Percentiles rank a stretch among this genome's conserved stretches.
Conservation (phyloP, 2,329 filamentous ascomycete genomes). For the Fusarium zealandicum region DNA sequence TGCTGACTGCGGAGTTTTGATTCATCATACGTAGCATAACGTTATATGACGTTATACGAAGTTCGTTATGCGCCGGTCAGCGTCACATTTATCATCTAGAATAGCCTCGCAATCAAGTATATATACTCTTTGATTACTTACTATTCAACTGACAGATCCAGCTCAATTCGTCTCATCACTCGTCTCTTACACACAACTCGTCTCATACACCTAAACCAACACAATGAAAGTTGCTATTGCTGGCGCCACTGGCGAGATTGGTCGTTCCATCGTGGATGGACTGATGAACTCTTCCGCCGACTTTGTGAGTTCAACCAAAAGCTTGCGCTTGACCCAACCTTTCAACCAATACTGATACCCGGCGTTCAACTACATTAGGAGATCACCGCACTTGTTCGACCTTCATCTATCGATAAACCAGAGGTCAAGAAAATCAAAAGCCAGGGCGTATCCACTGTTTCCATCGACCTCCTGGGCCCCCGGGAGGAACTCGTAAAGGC, state of each 20-base stretch:
- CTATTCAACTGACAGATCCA: too few species aligned
- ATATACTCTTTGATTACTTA: too few species aligned
- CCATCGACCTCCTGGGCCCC: conserved; percentile 10
- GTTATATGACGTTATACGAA: too few species aligned
- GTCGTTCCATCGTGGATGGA: conserved; percentile 21
- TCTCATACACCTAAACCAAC: too few species aligned
- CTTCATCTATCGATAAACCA: conserved; percentile 25
- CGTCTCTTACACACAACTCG: too few species aligned
- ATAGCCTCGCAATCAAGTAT: too few species aligned
- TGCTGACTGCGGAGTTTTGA: too few species aligned
- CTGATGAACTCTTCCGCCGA: conserved; percentile 10
- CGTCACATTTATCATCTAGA: too few species aligned
- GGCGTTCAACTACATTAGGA: conserved; percentile 1
- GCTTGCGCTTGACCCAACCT: not conserved
- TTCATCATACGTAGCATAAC: too few species aligned
- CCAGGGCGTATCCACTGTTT: conserved; percentile 16
- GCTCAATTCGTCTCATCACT: too few species aligned
- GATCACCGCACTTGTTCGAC: conserved; percentile 21
- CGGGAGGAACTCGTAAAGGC: conserved; percentile 17
- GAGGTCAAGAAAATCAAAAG: conserved; percentile 9
- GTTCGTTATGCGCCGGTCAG: too few species aligned
- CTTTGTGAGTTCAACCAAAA: conserved; percentile 12
- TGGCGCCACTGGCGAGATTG: conserved; percentile 30
- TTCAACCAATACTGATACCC: not conserved
- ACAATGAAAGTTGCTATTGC: conserved; percentile 29